phyloP scores from a whole-genome alignment of 2,329 filamentous ascomycete species.

The Sphaerostilbella broomeana region DNA sequence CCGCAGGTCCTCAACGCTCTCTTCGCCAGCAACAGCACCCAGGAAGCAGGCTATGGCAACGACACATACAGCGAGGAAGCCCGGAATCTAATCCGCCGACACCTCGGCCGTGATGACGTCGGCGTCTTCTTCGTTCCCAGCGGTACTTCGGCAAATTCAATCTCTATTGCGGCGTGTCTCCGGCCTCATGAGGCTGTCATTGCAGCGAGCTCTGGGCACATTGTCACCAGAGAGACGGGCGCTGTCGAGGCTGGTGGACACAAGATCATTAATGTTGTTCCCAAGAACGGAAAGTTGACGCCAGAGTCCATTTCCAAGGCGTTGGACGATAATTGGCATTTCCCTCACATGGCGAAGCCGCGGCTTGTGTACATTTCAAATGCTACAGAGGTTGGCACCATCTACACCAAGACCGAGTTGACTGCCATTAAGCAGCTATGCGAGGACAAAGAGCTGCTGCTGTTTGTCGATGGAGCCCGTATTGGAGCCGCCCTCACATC shows the following conservation, averaged over 20 bases:
- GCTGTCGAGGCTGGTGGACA: constrained; percentile 46
- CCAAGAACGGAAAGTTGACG: constrained; percentile 41
- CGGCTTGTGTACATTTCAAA: constrained; percentile 47
- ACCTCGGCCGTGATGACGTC: constrained; percentile 33
- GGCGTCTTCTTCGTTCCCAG: constrained; percentile 46
- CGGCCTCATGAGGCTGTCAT: constrained; percentile 45
- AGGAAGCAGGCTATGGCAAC: constrained; percentile 41
- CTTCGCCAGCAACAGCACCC: constrained; percentile 36
- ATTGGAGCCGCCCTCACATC: constrained; percentile 39
- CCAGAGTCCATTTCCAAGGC: constrained; percentile 35
- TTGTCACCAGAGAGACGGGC: constrained; percentile 43
- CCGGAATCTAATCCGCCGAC: constrained; percentile 33
- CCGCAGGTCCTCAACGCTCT: constrained; percentile 42
- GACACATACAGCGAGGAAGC: constrained; percentile 39
- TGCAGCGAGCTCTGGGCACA: constrained; percentile 43
- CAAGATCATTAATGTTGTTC: constrained; percentile 43
- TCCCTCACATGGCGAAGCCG: constrained; percentile 45
- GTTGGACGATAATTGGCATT: constrained; percentile 42
- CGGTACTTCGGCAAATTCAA: constrained; percentile 45
- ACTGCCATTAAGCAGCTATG: constrained; percentile 36
- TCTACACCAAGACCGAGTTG: constrained; percentile 39
- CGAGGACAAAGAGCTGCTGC: constrained; percentile 33
- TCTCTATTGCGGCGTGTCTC: constrained; percentile 45
- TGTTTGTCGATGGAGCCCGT: constrained; percentile 44
- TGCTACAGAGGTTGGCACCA: constrained; percentile 43